Conservation (phyloP, 768 basidiomycete species). For the Suillus spraguei region DNA sequence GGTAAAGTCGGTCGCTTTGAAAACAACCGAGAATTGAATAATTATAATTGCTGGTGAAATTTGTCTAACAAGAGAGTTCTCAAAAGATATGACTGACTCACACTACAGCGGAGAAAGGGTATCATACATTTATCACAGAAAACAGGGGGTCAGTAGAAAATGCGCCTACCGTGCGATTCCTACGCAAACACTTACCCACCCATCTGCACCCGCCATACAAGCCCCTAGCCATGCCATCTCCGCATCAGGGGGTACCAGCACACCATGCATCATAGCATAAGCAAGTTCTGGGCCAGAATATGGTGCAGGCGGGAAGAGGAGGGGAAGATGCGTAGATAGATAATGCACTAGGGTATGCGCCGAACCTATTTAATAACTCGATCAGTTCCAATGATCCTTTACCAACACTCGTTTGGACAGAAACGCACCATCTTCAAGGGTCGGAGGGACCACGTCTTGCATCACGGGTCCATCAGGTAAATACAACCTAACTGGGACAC, state of each 20-base stretch:
- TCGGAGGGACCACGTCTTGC: constrained; percentile 86
- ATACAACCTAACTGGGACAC: constrained; percentile 88
- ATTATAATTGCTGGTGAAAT: neutral
- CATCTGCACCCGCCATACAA: constrained; percentile 90
- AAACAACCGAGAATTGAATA: neutral
- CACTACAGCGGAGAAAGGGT: neutral
- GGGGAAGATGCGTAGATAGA: constrained; percentile 73
- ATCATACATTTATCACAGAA: neutral
- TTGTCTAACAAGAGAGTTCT: neutral
- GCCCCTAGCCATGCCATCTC: constrained; percentile 96
- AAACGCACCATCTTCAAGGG: constrained; percentile 72
- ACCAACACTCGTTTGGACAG: constrained; percentile 8
- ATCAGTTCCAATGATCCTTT: neutral
- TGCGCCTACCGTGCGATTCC: constrained; percentile 46
- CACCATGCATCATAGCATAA: constrained; percentile 83
- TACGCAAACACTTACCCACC: constrained; percentile 91
- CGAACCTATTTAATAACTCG: constrained; percentile 49
- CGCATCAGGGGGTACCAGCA: constrained; percentile 77
- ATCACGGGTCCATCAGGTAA: constrained; percentile 89
- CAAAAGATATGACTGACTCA: neutral
- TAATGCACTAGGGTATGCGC: constrained; percentile 70
- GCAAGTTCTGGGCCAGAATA: constrained; percentile 57
- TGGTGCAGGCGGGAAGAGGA: constrained; percentile 68
- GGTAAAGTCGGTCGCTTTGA: neutral
- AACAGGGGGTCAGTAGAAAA: neutral